Percentiles rank a stretch among this genome's conserved stretches.
Evolutionary conservation across 495 filamentous ascomycete genomes (phyloP).

Genomic region (Podospora pseudocomata): DNA sequence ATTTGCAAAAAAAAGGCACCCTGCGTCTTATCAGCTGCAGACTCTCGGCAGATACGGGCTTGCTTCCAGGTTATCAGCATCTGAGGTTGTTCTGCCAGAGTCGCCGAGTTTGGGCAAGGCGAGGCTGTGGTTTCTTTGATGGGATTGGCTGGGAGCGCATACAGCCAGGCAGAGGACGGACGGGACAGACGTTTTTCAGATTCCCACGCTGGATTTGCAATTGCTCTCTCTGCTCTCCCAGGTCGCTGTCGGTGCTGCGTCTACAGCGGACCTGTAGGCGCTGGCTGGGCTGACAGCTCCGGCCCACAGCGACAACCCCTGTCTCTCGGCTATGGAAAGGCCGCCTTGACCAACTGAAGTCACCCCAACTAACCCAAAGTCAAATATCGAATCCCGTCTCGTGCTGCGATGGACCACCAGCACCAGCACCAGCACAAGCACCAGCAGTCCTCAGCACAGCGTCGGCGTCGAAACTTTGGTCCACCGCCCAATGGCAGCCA

Average conservation of each 20-base stretch:
- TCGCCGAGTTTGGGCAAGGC: neutral
- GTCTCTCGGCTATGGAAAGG: constrained; percentile 32
- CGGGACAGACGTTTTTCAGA: neutral
- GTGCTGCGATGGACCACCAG: constrained; percentile 29
- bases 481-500: constrained; percentile 36
- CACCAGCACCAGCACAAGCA: too few relatives aligned
- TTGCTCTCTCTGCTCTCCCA: too few relatives aligned
- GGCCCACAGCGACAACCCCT: constrained; percentile 25
- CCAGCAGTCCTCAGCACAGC: constrained; percentile 19
- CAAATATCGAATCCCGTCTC: constrained; percentile 32
- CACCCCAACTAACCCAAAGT: constrained; percentile 36
- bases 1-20: neutral
- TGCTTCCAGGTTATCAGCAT: neutral
- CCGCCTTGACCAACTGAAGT: constrained; percentile 37
- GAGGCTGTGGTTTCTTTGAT: neutral
- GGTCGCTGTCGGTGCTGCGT: too few relatives aligned
- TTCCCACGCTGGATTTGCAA: neutral
- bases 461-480: constrained; percentile 30
- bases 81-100: neutral
- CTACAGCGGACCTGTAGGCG: neutral
- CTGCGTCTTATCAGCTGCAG: neutral
- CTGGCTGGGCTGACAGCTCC: neutral
- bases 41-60: neutral
- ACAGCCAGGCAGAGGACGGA: neutral
- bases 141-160: neutral